Evolutionary conservation across 148 eudicot genomes (phyloP).

Genomic region (Agrostemma githago): DNA sequence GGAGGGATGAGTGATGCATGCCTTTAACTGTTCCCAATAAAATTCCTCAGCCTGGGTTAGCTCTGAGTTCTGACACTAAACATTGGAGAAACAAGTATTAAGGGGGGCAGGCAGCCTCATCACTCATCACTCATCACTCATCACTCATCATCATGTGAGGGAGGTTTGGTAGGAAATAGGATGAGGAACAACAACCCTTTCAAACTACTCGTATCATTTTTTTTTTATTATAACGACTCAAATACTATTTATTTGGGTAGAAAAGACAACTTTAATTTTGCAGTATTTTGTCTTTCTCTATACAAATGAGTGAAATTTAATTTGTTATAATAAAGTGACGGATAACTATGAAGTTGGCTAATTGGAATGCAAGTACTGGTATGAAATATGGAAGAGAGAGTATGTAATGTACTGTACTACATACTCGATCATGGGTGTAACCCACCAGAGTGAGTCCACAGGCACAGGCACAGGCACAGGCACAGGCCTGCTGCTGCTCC

Average conservation of each 20-base stretch:
- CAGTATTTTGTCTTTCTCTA: too few relatives aligned
- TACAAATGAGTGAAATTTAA: too few relatives aligned
- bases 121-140: neutral
- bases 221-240: too few relatives aligned
- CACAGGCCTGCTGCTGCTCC: neutral
- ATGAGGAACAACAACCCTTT: too few relatives aligned
- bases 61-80: conserved; percentile 19
- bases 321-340: too few relatives aligned
- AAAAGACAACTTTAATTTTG: too few relatives aligned
- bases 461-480: too few relatives aligned
- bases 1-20: neutral
- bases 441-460: neutral
- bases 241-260: too few relatives aligned
- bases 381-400: neutral
- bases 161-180: neutral
- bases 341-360: too few relatives aligned
- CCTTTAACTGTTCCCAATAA: conserved; percentile 36
- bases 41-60: conserved; percentile 16
- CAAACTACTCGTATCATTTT: too few relatives aligned
- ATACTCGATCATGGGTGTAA: neutral
- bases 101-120: neutral
- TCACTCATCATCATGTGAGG: neutral
- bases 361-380: too few relatives aligned
- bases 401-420: neutral
- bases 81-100: conserved; percentile 9